Evolutionary conservation across 2,329 filamentous ascomycete genomes (phyloP), one percentile per base, ranked within the genome.

Genomic region (Verticillium zaregamsianum): DNA sequence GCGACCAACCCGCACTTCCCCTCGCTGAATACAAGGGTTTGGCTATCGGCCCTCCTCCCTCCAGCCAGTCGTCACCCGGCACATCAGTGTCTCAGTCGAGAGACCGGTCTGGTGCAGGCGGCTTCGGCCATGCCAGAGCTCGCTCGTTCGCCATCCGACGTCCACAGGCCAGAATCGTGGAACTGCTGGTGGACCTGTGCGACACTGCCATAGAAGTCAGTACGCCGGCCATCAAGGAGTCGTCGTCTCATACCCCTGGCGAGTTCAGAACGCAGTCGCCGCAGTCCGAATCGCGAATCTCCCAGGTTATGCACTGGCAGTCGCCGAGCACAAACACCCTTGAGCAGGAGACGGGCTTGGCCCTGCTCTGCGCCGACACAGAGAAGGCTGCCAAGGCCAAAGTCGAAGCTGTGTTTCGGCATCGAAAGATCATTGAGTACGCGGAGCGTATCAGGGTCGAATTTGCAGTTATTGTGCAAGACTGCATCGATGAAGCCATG

Each of bases 191-290:
- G 58, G 95, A 99, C 75, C 84, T 99, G 20, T 98, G 95, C 72
- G 95, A 99, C 73, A 99, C 95, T 1, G 90, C 95, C 5, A 84
- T 97, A 56, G 96, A 99, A 74, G 94, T 99, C 70, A 98, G 90
- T 76, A 93, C 92, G 4, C 94, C 95, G 6, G 90, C 93, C 6
- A 90, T 99, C 76, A 98, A 97, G 71, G 94, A 98, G 67, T 83
- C 86, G 3, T 85, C 88, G 9, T 82, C 86, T 2, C 86, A 89
- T 66, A 74, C 82, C 56, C 82, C 85, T 8, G 89, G 90, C 57
- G 93, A 97, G 65, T 88, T 98, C 65, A 88, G 94, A 56, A 97
- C 94, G 0, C 91, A 97, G 72, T 99, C 95, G 5, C 95, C 95
- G 0, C 92, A 97, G 71, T 99, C 96, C 0, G 95, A 99, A 73